Evolutionary conservation across 169 alveolate species (phyloP), one percentile per base, ranked within the genome.

Genomic region (Cyclospora cayetanensis): DNA sequence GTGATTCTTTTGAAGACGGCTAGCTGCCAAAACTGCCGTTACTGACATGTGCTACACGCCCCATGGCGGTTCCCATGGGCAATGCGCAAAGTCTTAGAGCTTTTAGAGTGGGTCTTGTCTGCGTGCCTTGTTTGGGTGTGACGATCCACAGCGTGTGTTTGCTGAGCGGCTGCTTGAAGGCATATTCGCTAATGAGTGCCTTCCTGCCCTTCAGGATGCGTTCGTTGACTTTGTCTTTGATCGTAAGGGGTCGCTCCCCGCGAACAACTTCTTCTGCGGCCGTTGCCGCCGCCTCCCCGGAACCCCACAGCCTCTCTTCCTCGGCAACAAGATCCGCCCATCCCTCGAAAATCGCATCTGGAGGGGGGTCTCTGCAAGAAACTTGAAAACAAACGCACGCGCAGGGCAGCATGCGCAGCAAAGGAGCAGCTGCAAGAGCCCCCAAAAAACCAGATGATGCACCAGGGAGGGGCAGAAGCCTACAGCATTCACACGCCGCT

Each of bases 261-360:
- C 68, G 25, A 7, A 63, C 31, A 20, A 63, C 50, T n/a, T 55
- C 43, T 20, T 29, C 63, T 25, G 18, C 65, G 4, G 84, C 25
- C 22, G 35, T 41, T 29, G 50, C 63, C 22, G 84, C 39, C 37
- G 84, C 84, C 22, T 12, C 72, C 22, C 34, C 27, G n/a, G 72
- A 11, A 22, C 35, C 72, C 72, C 34, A 22, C 90, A 18, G 55
- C 52, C 31, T 12, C 80, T 42, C 31, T 31, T 37, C 77, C 53
- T 86, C 92, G 41, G 18, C 92, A 27, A 53, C 4, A 35, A 86
- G 29, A 20, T 86, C 92, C 22, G 63, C 92, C 92, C 92, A 86
- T n/a, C 92, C 92, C 55, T 7, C 90, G 43, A 43, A 25, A 4
- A 37, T 39, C 77, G 41, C 39, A 15, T 80, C 90, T 4, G 29